Evolutionary conservation across 768 basidiomycete genomes (phyloP).

Genomic region (Lyophyllum decastes): DNA sequence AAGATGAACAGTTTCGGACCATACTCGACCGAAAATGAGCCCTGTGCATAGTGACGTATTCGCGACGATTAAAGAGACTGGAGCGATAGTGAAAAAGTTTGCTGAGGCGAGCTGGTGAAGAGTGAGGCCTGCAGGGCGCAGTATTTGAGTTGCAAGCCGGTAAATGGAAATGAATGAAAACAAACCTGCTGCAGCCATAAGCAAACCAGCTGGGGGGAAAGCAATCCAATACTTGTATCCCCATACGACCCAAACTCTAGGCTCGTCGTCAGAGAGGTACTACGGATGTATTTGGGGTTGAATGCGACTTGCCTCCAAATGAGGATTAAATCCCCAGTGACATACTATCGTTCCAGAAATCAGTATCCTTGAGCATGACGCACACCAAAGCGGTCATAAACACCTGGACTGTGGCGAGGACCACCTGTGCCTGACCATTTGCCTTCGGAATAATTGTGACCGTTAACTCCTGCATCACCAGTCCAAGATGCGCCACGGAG

Average conservation of each 20-base stretch:
- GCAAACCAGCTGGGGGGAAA: background rate
- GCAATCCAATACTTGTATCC: conserved; percentile 8
- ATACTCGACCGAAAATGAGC: background rate
- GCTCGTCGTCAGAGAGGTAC: background rate
- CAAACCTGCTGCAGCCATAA: background rate
- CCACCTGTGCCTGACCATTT: conserved; percentile 1
- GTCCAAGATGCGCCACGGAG: conserved; percentile 7
- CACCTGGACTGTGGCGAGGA: conserved; percentile 8
- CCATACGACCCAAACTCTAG: conserved; percentile 17
- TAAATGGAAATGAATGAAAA: background rate
- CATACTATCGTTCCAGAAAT: conserved; percentile 1
- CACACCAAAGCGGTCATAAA: background rate
- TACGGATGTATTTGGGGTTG: background rate
- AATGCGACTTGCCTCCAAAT: conserved; percentile 8
- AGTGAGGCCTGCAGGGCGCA: background rate
- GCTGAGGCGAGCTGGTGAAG: background rate
- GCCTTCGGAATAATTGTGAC: background rate
- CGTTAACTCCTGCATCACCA: conserved; percentile 9
- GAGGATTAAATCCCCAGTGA: conserved; percentile 8
- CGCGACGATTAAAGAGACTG: background rate
- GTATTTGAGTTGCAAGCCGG: background rate
- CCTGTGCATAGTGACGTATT: background rate
- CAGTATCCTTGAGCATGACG: background rate
- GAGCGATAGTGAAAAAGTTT: background rate
- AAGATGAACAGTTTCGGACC: background rate